Conservation (phyloP, 179 eudicot species). For the Nepenthes alata region DNA sequence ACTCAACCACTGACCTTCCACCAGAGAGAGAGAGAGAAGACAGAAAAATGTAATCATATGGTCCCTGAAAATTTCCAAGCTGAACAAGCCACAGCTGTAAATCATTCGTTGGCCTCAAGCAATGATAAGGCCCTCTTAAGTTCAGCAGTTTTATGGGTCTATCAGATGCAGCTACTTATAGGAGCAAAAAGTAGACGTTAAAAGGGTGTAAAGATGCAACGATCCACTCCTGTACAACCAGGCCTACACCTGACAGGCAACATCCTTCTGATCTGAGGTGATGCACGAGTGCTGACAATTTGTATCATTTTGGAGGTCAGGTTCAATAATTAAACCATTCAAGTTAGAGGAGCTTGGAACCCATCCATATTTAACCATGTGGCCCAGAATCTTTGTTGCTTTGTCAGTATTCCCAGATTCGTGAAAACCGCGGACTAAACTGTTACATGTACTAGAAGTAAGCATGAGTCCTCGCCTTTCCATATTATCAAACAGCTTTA, state of each 20-base stretch:
- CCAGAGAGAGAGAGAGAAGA: no score
- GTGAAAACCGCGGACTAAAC: slow-evolving; percentile 26
- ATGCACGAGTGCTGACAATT: slow-evolving; percentile 10
- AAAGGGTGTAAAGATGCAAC: no score
- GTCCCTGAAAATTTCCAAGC: no score
- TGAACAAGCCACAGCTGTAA: no score
- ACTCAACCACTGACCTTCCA: no score
- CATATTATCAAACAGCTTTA: slow-evolving; percentile 39
- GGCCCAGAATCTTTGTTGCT: slow-evolving; percentile 28
- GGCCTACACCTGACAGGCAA: slow-evolving; percentile 28
- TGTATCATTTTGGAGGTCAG: slow-evolving; percentile 11
- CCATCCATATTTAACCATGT: slow-evolving; percentile 44
- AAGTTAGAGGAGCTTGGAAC: slow-evolving; percentile 28
- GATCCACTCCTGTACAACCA: slow-evolving; percentile 4
- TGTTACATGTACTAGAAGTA: slow-evolving; percentile 35
- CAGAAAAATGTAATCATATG: no score
- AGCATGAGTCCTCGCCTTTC: slow-evolving; percentile 48
- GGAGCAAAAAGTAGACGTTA: no score
- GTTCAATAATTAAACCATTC: slow-evolving; percentile 19
- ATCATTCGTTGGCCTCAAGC: no score
- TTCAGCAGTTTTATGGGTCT: no score
- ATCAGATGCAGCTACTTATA: no score
- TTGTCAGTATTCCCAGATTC: slow-evolving; percentile 32
- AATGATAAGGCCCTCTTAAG: no score
- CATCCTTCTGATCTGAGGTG: slow-evolving; percentile 17